Base-by-base conservation (phyloP, 2,329 filamentous ascomycete genomes). In the Aspergillus calidoustus region DNA sequence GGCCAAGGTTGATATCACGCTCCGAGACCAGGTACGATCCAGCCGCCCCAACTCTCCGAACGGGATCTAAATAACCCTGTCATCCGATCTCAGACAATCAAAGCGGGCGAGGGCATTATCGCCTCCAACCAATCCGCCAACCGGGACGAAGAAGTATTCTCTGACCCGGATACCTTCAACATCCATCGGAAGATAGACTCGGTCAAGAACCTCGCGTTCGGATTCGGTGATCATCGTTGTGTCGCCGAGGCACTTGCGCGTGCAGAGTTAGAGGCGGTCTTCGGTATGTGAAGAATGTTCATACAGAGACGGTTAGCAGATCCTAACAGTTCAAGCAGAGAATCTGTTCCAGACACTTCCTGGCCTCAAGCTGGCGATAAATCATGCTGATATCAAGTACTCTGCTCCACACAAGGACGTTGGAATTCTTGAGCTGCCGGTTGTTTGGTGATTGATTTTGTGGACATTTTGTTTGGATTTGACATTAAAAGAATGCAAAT, bases 51-150 rank as follows among this genome's bases (percentile, higher is more conserved):
- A 19, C 19, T 19, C 19, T 19, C 19, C 19, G 19, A 19, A 34
- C 31, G 31, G 31, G 31, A 4, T 34, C 31, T 34, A 19, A 19
- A 19, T 19, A 19, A 19, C 2, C 19, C 19, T 19, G 1, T 2
- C 31, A 34, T 25, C 19, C 25, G 11, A 22, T 46, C 2, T 2
- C 34, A 58, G 55, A 41, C 23, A 19, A 58, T 58, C 19, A 51
- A 52, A 52, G 47, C 55, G 3, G 48, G 48, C n/a, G 22, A 31
- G 7, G 52, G 58, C 15, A 55, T 60, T 5, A 60, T 60, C 11
- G 58, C 43, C 47, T 60, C 52, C 7, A 49, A 50, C 11, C 58
- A 49, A 9, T 50, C 58, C 6, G 58, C 52, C 1, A 60, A 60
- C 47, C 58, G 58, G 28, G 58, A 60, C 15, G 46, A 49, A 19